Percentiles rank a stretch among this genome's conserved stretches.
phyloP scores from a whole-genome alignment of 805 yeast species.

The Nakazawaea holstii region DNA sequence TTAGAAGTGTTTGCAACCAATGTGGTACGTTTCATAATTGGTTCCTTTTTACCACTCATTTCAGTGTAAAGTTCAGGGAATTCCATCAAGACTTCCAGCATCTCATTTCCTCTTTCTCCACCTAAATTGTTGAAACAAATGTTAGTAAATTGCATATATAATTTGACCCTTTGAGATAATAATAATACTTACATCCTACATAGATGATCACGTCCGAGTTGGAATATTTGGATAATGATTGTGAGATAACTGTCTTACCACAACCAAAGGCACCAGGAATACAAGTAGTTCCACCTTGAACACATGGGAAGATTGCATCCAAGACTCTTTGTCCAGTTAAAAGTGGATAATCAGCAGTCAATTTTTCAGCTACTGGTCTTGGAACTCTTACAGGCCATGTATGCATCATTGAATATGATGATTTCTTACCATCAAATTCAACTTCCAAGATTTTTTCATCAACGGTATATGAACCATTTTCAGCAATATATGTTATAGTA shows the following conservation, averaged over 20 bases:
- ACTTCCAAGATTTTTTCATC: conserved; percentile 89
- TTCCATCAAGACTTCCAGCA: conserved; percentile 99
- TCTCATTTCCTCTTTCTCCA: conserved; percentile 98
- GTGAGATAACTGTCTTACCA: conserved; percentile 98
- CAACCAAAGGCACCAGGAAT: conserved; percentile 99
- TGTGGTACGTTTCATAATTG: conserved; percentile 99
- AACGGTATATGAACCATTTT: conserved; percentile 84
- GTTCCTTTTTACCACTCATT: conserved; percentile 89
- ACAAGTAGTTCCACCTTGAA: conserved; percentile 99
- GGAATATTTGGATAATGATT: conserved; percentile 93
- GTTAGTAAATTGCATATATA: too few species aligned
- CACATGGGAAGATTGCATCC: conserved; percentile 97
- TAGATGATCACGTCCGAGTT: conserved; percentile 96
- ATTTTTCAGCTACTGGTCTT: conserved; percentile 94
- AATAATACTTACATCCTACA: conserved; percentile 53
- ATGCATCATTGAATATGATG: conserved; percentile 88
- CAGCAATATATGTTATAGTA: conserved; percentile 85
- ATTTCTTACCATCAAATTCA: conserved; percentile 85
- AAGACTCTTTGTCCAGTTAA: conserved; percentile 98
- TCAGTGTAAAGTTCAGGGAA: conserved; percentile 97
- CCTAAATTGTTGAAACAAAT: neutral
- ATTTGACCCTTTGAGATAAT: conserved; percentile 12
- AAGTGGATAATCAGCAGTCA: conserved; percentile 90
- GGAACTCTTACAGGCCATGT: conserved; percentile 99
- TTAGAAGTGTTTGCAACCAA: conserved; percentile 98